Base-by-base conservation (phyloP, 805 yeast species). In the Yarrowia sp. region DNA sequence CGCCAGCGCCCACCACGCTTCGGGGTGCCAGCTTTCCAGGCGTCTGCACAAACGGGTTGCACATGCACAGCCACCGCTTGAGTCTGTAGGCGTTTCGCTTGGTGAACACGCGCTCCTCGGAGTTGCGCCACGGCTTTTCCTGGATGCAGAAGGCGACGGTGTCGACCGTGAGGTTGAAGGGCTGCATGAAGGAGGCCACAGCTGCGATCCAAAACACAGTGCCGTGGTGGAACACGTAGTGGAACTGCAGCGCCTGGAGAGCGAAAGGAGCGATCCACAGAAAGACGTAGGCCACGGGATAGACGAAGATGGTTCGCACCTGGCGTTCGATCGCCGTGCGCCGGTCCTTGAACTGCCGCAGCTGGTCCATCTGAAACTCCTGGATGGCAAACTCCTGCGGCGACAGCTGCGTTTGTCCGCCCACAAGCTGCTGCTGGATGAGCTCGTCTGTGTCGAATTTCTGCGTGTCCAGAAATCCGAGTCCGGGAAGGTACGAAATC, bases 241-340 rank as follows among this genome's bases (percentile, higher is more conserved):
- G 75, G 66, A 80, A 75, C 67, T 81, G 83, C 12, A 89, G 78
- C 61, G 83, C 77, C 67, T 87, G 87, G 33, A 82, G 77, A 6
- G 86, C 79, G 63, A 89, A 80, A 1, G 97, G 97, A 67, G 88
- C 84, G 16, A 86, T 69, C 97, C 97, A 91, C 46, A 90, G 72
- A 21, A 87, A 76, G 64, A 89, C 78, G 72, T 89, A 91, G 1
- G 96, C 86, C 39, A 87, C 75, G 4, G 97, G 97, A 71, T 91
- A 91, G 46, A 91, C 77, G 73, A 91, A 89, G 55, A 91, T 84
- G 22, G 86, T 78, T 67, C 84, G 84, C 80, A 89, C 83, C 72
- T 90, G 96, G 62, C 83, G 83, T 68, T 86, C 84, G 49, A 91
- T 88, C 64, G 81, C 80, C 21, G 80, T 72, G 66, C 90, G 84